Conservation (phyloP, 2,329 filamentous ascomycete genomes). For the Sporothrix curviconia region DNA sequence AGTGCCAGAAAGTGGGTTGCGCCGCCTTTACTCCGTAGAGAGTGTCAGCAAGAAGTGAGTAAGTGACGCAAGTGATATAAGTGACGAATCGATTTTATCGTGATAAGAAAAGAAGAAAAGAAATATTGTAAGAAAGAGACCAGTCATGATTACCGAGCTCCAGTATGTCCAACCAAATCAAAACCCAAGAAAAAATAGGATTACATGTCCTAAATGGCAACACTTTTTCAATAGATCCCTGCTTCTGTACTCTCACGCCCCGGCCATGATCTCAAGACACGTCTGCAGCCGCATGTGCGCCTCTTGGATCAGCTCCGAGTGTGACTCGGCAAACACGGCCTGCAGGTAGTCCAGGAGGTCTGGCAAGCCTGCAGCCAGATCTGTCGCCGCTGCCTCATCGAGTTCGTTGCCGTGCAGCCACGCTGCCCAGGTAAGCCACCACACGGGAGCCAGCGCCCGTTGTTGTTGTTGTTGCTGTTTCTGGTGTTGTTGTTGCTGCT, state of each 20-base stretch:
- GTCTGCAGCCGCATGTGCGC: slow-evolving; percentile 63
- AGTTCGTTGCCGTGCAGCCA: slow-evolving; percentile 67
- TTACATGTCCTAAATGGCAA: background rate
- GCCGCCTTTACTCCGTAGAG: no score
- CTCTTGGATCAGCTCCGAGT: slow-evolving; percentile 68
- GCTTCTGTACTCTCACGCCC: background rate
- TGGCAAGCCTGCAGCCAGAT: slow-evolving; percentile 51
- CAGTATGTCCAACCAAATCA: no score
- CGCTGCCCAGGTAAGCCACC: slow-evolving; percentile 46
- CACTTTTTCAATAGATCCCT: background rate
- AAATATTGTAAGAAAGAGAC: no score
- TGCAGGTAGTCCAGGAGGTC: slow-evolving; percentile 40
- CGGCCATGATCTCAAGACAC: slow-evolving; percentile 51
- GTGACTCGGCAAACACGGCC: slow-evolving; percentile 37
- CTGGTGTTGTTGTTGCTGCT: no score
- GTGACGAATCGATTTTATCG: no score
- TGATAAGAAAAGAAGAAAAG: no score
- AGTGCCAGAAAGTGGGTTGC: no score
- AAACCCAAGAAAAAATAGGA: no score
- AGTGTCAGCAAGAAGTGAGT: no score
- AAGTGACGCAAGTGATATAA: no score
- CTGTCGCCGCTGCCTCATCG: slow-evolving; percentile 61
- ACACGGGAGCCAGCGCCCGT: slow-evolving; percentile 27
- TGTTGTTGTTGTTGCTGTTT: slow-evolving; percentile 19
- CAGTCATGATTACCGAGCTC: no score